A percentile compares a stretch with the other conserved stretches of the same genome.
These are phyloP conservation scores for Phytomonas francai DNA, from an alignment of 208 protist species.

Conservation along the genomic window DNA sequence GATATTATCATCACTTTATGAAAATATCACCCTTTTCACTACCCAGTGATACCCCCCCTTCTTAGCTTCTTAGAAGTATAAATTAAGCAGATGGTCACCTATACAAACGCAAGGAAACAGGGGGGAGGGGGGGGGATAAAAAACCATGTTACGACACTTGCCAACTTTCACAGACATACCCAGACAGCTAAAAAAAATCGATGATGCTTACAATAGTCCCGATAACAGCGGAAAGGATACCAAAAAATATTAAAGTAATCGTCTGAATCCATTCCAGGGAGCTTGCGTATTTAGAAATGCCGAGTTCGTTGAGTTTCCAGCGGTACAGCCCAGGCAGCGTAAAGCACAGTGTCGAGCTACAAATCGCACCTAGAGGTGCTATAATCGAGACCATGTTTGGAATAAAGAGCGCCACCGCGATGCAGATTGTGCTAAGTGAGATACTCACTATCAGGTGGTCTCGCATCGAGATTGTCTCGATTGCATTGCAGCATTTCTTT, in stretches of 20 bases:
- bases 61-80: not conserved
- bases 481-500: slow-evolving; percentile 31
- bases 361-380: slow-evolving; percentile 49
- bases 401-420: slow-evolving; percentile 40
- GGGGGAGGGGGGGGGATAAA: not conserved
- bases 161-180: slow-evolving; percentile 9
- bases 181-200: slow-evolving; percentile 10
- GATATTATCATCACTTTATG: not conserved
- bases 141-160: slow-evolving; percentile 4
- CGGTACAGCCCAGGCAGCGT: slow-evolving; percentile 56
- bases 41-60: not conserved
- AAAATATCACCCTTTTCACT: not conserved
- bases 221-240: slow-evolving; percentile 22
- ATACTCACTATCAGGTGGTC: slow-evolving; percentile 64
- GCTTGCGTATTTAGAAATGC: slow-evolving; percentile 18
- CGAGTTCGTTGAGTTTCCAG: slow-evolving; percentile 30
- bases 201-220: slow-evolving; percentile 37
- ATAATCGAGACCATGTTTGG: slow-evolving; percentile 55
- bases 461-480: slow-evolving; percentile 30
- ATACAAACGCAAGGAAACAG: slow-evolving; percentile 6
- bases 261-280: slow-evolving; percentile 23
- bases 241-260: slow-evolving; percentile 35
- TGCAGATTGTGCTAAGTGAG: slow-evolving; percentile 32
- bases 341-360: slow-evolving; percentile 58
- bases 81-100: slow-evolving; percentile 4